Base-by-base conservation (phyloP, 768 basidiomycete species). In the Mycena chlorophos region DNA sequence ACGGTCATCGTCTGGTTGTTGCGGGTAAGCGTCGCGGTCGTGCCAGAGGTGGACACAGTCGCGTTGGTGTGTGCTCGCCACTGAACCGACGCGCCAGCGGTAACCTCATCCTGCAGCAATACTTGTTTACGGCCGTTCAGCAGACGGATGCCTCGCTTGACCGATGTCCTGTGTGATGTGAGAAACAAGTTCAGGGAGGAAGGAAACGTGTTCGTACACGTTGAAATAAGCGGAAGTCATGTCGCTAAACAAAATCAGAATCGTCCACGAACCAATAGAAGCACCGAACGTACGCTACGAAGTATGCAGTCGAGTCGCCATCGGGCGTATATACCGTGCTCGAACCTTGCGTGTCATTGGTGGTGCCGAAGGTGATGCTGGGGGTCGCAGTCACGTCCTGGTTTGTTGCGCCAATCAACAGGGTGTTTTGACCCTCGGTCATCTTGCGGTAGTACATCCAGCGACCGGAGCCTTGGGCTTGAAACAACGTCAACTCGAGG, bases 41-140 rank as follows among this genome's bases (percentile, higher is more conserved):
- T 82, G 28, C 87, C 85, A 51, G 69, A 72, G 51, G 72, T 65
- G 53, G 68, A 64, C 31, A 92, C 70, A 3, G 93, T 92, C 12
- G 96, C 95, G 72, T 98, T 98, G 54, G 96, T 98, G 72, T 98
- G 94, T 80, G 91, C 90, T 45, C 93, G 86, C 96, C 96, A 97
- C 75, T 87, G 82, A 43, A 97, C 69, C 20, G 77, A 63, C 5
- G 69, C 75, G 29, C 78, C 70, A 2, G 85, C 74, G 17, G 71
- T 78, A 66, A 98, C 86, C 66, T 99, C 97, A 72, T 98, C 96
- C 70, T 96, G 96, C 43, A 99, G 68, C 16, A 99, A 83, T 14
- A 98, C 86, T 72, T 98, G 97, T 58, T 79, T 82, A 58, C 97
- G 85, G 31, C 74, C 77, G 71, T 98, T 98, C 61, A 98, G 65